phyloP scores from a whole-genome alignment of 352 stramenopile species.

The Phytophthora kernoviae region DNA sequence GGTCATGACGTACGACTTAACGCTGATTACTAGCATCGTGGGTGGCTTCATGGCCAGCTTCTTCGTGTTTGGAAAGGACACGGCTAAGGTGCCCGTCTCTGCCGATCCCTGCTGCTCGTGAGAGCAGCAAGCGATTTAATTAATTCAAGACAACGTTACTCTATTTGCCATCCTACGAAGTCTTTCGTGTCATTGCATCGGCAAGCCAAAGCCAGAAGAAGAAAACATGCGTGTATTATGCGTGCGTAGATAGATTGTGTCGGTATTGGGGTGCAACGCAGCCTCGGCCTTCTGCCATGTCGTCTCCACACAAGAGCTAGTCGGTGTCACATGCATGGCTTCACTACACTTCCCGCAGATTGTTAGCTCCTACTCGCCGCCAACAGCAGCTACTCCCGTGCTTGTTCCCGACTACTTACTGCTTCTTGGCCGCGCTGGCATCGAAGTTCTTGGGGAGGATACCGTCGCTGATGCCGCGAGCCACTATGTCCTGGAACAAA shows the following conservation, averaged over 20 bases:
- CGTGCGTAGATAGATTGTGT: slow-evolving; percentile 10
- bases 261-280: slow-evolving; percentile 1
- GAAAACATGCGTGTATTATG: slow-evolving; percentile 34
- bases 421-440: slow-evolving; percentile 41
- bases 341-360: too few relatives aligned
- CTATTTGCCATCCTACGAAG: slow-evolving; percentile 13
- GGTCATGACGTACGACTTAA: slow-evolving; percentile 81
- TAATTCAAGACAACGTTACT: slow-evolving; percentile 18
- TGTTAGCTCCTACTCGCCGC: too few relatives aligned
- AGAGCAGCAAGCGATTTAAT: background rate
- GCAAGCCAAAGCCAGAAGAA: background rate
- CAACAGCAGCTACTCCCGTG: slow-evolving; percentile 5
- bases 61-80: slow-evolving; percentile 73
- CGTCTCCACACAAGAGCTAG: slow-evolving; percentile 1
- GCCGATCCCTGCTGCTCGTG: slow-evolving; percentile 74
- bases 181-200: background rate
- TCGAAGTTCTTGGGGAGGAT: slow-evolving; percentile 56
- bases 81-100: slow-evolving; percentile 66
- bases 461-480: slow-evolving; percentile 48
- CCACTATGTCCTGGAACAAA: slow-evolving; percentile 51
- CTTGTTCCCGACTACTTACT: slow-evolving; percentile 20
- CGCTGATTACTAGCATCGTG: slow-evolving; percentile 66
- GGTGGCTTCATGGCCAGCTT: slow-evolving; percentile 67
- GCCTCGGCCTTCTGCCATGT: slow-evolving; percentile 3
- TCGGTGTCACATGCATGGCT: background rate